Percentiles rank a stretch among this genome's conserved stretches.
phyloP scores from a whole-genome alignment of 2,329 filamentous ascomycete species.

The Monosporascus sp. region DNA sequence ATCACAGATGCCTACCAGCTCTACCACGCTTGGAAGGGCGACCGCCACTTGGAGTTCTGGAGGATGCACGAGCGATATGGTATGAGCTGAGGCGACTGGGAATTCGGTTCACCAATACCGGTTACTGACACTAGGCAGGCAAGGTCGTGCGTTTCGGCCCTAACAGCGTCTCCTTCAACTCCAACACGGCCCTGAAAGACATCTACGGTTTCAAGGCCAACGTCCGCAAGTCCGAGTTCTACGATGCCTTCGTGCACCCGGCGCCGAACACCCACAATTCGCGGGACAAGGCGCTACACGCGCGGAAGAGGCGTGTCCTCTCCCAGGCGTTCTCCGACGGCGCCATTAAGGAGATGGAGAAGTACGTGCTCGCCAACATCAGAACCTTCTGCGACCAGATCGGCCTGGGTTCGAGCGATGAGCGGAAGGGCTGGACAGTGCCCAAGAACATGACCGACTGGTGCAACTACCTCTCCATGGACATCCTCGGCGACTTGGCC shows the following conservation, averaged over 20 bases:
- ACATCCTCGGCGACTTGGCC: slow-evolving; percentile 56
- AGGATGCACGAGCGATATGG: slow-evolving; percentile 68
- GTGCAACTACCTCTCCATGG: slow-evolving; percentile 59
- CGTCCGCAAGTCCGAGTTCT: slow-evolving; percentile 65
- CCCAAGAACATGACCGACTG: slow-evolving; percentile 59
- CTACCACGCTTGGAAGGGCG: slow-evolving; percentile 70
- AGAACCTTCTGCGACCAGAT: slow-evolving; percentile 61
- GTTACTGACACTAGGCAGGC: slow-evolving; percentile 31
- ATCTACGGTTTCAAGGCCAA: slow-evolving; percentile 62
- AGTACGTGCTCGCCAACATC: slow-evolving; percentile 60
- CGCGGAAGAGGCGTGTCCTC: slow-evolving; percentile 65
- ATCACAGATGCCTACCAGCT: slow-evolving; percentile 61
- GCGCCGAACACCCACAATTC: slow-evolving; percentile 68
- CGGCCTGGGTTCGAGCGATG: slow-evolving; percentile 34
- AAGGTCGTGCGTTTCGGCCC: slow-evolving; percentile 72
- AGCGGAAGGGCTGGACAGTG: slow-evolving; percentile 51
- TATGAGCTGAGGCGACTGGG: slow-evolving; percentile 21
- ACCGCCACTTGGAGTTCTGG: slow-evolving; percentile 69
- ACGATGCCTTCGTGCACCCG: slow-evolving; percentile 67
- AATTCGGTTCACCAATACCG: not conserved
- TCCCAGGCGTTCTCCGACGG: slow-evolving; percentile 66
- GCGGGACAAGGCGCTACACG: slow-evolving; percentile 63
- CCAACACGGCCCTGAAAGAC: slow-evolving; percentile 58
- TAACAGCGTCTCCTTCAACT: slow-evolving; percentile 74
- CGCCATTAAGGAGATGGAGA: slow-evolving; percentile 63